A percentile compares a stretch with the other conserved stretches of the same genome.
phyloP scores from a whole-genome alignment of 1,284 basidiomycete genomes.

The Megacollybia platyphylla region DNA sequence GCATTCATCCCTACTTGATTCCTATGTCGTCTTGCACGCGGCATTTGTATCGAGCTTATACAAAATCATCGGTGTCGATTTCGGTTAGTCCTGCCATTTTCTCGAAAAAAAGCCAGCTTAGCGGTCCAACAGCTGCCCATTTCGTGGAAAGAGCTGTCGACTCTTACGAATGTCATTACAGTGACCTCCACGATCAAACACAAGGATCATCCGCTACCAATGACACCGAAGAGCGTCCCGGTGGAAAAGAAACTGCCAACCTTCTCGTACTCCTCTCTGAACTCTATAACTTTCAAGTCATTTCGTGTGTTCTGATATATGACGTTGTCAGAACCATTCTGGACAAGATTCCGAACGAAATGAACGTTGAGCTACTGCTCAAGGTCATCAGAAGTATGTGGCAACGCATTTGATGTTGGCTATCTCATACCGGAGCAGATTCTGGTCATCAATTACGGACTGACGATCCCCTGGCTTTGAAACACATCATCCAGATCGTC shows the following conservation, averaged over 20 bases:
- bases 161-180: constrained; percentile 52
- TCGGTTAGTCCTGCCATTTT: constrained; percentile 41
- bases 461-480: constrained; percentile 76
- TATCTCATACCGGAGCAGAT: constrained; percentile 27
- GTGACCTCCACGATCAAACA: constrained; percentile 7
- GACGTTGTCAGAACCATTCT: constrained; percentile 81
- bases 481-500: constrained; percentile 77
- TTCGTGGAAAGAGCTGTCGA: constrained; percentile 62
- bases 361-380: constrained; percentile 78
- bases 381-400: constrained; percentile 75
- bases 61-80: constrained; percentile 81
- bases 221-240: constrained; percentile 15
- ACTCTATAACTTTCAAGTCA: constrained; percentile 91
- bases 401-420: background rate
- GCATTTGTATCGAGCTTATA: constrained; percentile 80
- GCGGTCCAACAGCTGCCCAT: constrained; percentile 47
- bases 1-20: constrained; percentile 78
- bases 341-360: constrained; percentile 54
- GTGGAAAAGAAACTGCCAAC: constrained; percentile 83
- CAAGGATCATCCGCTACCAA: constrained; percentile 7
- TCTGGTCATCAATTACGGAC: constrained; percentile 81
- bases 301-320: constrained; percentile 81
- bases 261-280: constrained; percentile 82
- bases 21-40: constrained; percentile 86
- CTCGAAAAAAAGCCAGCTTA: background rate